Base-by-base conservation (phyloP, 805 yeast species). In the Candida maris region DNA sequence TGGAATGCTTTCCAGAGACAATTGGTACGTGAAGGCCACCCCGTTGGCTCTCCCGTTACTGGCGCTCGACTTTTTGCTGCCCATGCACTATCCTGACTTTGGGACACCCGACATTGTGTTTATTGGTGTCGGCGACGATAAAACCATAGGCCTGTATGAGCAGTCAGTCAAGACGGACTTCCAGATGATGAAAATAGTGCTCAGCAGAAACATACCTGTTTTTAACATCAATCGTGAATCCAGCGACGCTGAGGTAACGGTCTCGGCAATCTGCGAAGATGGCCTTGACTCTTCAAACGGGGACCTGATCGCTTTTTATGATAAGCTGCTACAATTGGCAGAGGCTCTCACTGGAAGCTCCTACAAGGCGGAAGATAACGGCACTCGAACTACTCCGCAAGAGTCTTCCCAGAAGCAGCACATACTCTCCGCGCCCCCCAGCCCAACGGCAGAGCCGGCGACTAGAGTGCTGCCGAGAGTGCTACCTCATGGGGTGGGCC, bases 11-110 rank as follows among this genome's bases (percentile, higher is more conserved):
- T 20, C 25, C 3, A 30, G 46, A 19, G 51, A 62, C 41, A 50
- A 62, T 37, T 71, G 76, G 76, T 71, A 70, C 51, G 64, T 71
- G 48, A 66, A 71, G 46, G 72, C 70, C 35, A 62, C 74, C 12
- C 70, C 73, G 15, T 62, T 71, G 22, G 62, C 71, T 9, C 52
- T 65, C 32, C 63, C 66, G 27, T 58, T 71, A 10, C 68, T 70
- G 44, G 71, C 62, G 6, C 51, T 71, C 30, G 65, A 66, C 33
- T 64, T 67, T 48, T 60, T 71, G 27, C 46, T 67, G 19, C 76
- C 76, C 26, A 48, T 44, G 28, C 51, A 51, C 50, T 68, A 64
- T 45, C 50, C 56, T 29, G 57, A 67, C 48, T n/a, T 43, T 16
- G 18, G 44, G 21, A 54, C 69, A 20, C 49, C 68, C 36, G 77